Conservation (phyloP, 176 grass and related monocot species). For the Carex myosuroides region DNA sequence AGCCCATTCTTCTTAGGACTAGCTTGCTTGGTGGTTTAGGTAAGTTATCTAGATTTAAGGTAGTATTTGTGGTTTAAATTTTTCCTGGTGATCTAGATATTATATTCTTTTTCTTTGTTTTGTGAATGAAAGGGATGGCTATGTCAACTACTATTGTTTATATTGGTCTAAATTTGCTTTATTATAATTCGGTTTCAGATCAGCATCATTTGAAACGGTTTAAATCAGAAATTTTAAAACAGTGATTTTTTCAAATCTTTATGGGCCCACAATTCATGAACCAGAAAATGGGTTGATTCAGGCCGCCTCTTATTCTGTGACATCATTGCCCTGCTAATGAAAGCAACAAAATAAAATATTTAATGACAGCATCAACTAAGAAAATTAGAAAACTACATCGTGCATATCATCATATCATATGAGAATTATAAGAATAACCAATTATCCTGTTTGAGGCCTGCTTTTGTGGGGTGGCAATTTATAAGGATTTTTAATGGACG, state of each 20-base stretch:
- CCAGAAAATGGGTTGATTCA: not conserved
- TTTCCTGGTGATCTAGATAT: not conserved
- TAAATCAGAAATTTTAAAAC: not conserved
- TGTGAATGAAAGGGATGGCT: not conserved
- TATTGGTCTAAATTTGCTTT: not conserved
- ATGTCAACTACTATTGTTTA: not conserved
- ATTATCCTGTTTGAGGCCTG: not conserved
- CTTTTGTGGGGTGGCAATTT: not conserved
- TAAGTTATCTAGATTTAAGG: not conserved
- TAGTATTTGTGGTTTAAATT: not conserved
- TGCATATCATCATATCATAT: not conserved
- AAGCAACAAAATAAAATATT: not conserved
- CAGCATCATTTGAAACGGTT: not conserved
- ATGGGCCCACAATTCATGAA: conserved; percentile 1
- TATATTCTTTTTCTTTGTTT: not conserved
- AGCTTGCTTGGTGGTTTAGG: not conserved
- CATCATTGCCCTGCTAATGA: not conserved
- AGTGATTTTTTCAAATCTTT: not conserved
- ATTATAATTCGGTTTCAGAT: not conserved
- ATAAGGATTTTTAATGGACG: not conserved
- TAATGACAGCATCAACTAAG: not conserved
- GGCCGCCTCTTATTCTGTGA: not conserved
- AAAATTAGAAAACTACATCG: not conserved
- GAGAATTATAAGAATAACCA: not conserved
- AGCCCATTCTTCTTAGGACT: not conserved